Evolutionary conservation across 2,329 filamentous ascomycete species (phyloP), one percentile per base, ranked within the genome.

Genomic region (Fusarium napiforme): DNA sequence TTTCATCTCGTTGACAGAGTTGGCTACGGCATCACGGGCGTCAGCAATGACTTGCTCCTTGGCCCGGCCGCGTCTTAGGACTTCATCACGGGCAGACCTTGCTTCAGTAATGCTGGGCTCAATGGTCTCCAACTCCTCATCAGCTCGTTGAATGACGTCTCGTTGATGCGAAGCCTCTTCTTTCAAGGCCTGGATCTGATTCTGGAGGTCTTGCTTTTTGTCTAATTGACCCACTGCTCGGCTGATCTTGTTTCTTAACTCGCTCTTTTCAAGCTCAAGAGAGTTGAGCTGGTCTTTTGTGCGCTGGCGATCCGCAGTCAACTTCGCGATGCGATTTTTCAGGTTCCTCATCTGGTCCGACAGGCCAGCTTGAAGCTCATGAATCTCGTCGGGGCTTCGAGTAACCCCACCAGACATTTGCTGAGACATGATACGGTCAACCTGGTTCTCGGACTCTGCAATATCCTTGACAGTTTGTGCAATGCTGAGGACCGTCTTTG

Each of bases 361-460:
- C 63, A 92, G 87, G 23, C 85, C 83, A 53, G 90, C 90, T 69
- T 95, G 89, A 53, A 95, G 89, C 60, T 93, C 91, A 76, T 96
- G 93, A 60, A 98, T 95, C 74, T 96, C 93, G 60, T 97, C 93
- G 11, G 94, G 88, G 36, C 93, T 93, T 70, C 93, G 90, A 19
- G 89, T 88, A 15, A 87, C 81, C 32, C 87, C 86, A 19, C 91
- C 88, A 66, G 91, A 89, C 77, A 92, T 90, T 79, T 98, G 93
- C 75, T 95, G 94, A 14, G 91, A 90, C 65, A 90, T 87, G 56
- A 97, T 88, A 60, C 93, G 90, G 63, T 92, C 87, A 56, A 98
- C 92, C 80, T 97, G 93, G 43, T 84, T 83, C 77, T 93, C 89
- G 9, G 93, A 90, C 42, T 91, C 91, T 52, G 86, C 85, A 67